phyloP scores from a whole-genome alignment of 306 rosid genomes.

The barrel medic (Medicago truncatula) region DNA sequence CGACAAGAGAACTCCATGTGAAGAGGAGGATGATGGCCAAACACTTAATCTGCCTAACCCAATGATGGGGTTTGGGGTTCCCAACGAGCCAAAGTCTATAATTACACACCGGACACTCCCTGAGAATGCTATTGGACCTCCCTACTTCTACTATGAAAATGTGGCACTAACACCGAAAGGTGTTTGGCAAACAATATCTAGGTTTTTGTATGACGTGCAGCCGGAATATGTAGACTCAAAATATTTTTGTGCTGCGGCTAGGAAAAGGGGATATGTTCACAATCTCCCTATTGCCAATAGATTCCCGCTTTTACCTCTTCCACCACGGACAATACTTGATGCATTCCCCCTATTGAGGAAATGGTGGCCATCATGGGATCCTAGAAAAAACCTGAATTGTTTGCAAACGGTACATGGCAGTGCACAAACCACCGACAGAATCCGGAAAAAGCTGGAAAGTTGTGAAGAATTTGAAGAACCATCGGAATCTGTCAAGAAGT shows the following conservation, averaged over 20 bases:
- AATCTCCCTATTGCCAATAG: conserved; percentile 81
- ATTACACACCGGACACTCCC: conserved; percentile 62
- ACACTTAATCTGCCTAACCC: conserved; percentile 76
- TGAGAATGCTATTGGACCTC: conserved; percentile 77
- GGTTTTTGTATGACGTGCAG: conserved; percentile 74
- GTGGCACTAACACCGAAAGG: conserved; percentile 96
- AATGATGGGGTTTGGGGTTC: conserved; percentile 91
- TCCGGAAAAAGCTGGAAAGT: conserved; percentile 71
- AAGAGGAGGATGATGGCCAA: conserved; percentile 71
- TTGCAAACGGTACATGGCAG: conserved; percentile 77
- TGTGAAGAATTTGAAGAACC: conserved; percentile 58
- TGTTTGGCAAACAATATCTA: conserved; percentile 86
- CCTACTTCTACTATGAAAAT: conserved; percentile 90
- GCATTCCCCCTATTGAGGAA: conserved; percentile 79
- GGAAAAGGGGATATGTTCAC: conserved; percentile 93
- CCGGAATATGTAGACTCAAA: conserved; percentile 96
- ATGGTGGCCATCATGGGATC: conserved; percentile 99
- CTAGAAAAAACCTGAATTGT: conserved; percentile 76
- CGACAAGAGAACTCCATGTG: conserved; percentile 47
- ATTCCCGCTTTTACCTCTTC: conserved; percentile 84
- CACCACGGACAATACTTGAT: conserved; percentile 72
- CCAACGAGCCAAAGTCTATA: conserved; percentile 52
- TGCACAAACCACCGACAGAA: conserved; percentile 76
- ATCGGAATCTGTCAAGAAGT: conserved; percentile 57
- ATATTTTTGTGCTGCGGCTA: conserved; percentile 84